Base-by-base conservation (phyloP, 208 protist genomes). In the Leishmania lainsoni region DNA sequence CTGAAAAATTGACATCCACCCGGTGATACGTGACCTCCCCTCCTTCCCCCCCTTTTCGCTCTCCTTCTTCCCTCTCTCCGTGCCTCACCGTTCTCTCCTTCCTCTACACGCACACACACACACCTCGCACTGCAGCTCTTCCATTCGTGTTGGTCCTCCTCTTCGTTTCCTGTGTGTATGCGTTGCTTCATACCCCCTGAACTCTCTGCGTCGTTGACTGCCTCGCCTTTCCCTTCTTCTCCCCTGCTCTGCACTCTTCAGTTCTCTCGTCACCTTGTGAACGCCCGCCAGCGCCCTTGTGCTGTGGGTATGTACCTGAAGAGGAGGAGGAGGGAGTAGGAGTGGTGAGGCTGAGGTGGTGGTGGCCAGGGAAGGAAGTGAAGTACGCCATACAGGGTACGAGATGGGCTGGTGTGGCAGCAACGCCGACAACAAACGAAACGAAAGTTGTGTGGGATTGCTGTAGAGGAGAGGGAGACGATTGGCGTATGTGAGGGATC, bases 1-100 rank as follows among this genome's bases (percentile, higher is more conserved):
- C 9, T 45, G 71, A 75, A 59, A 52, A 75, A 52, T n/a, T n/a
- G 65, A 74, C 1, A 20, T 22, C 45, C 32, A 32, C 45, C 71
- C 71, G 71, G 71, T 75, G 71, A 75, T 59, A 59, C 49, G 45
- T 75, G 71, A 45, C 71, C 45, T 4, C 26, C 29, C 20, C 35
- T 22, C 20, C 42, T 26, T 51, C 68, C 6, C 22, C 22, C n/a
- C 17, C 42, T 48, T 51, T 5, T 51, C 68, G 12, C 17, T 70
- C 39, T 61, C 45, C 72, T 75, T 66, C 56, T 3, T 58, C 20
- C 51, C 32, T 29, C 32, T 76, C 48, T 58, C 61, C 16, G 48
- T 58, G 3, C 32, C 48, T 78, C 74, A 71, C 45, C 73, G 49
- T 9, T 68, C 29, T 68, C 29, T 68, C 29, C 42, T 42, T 59